Evolutionary conservation across 1,284 basidiomycete species (phyloP).

Genomic region (Boletus semigastroideus): DNA sequence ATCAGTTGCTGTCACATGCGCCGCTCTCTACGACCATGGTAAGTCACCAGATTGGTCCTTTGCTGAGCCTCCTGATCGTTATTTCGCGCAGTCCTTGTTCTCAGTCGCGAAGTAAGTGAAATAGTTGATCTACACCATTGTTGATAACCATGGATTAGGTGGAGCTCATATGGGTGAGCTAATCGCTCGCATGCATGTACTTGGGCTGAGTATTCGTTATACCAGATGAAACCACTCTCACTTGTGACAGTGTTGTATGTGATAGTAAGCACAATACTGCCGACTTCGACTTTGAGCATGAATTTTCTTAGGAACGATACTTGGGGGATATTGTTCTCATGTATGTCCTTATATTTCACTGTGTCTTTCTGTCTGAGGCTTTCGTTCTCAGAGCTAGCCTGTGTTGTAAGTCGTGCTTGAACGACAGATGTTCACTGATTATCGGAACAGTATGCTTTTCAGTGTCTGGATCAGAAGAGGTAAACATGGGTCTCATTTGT

Average conservation of each 20-base stretch:
- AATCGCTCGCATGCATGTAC: neutral
- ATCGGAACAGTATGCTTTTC: conserved; percentile 25
- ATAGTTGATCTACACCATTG: neutral
- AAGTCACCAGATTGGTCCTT: neutral
- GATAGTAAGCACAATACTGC: conserved; percentile 18
- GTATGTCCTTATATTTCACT: conserved; percentile 15
- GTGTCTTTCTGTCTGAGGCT: conserved; percentile 5
- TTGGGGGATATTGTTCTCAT: conserved; percentile 32
- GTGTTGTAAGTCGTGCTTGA: conserved; percentile 15
- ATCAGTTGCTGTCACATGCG: conserved; percentile 31
- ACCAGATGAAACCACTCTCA: conserved; percentile 28
- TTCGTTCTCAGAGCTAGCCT: conserved; percentile 16
- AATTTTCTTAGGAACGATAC: conserved; percentile 29
- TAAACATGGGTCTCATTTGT: conserved; percentile 7
- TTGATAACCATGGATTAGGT: conserved; percentile 18
- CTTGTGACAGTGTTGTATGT: conserved; percentile 27
- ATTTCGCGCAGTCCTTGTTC: conserved; percentile 18
- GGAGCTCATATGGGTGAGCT: conserved; percentile 34
- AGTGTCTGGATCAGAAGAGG: conserved; percentile 16
- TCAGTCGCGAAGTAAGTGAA: conserved; percentile 28
- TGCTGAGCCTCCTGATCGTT: conserved; percentile 1
- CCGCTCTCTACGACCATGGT: conserved; percentile 33
- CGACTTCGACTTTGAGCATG: neutral
- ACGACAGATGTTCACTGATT: neutral
- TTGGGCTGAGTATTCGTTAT: neutral